Evolutionary conservation across 2,329 filamentous ascomycete species (phyloP).

Genomic region (Pseudogymnoascus sp.): DNA sequence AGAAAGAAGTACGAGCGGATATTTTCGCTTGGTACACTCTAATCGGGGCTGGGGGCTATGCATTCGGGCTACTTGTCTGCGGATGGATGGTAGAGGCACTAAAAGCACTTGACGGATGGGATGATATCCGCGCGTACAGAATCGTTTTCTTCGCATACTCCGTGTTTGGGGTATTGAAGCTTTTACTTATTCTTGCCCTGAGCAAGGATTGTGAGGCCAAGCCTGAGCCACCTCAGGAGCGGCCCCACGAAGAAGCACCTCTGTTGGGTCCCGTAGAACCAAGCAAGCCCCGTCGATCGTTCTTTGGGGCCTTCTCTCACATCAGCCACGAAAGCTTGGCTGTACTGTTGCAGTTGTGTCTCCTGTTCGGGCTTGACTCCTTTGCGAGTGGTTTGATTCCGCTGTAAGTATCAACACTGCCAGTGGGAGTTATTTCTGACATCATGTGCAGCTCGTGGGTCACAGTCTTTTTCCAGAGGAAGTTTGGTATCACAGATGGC

Average conservation of each 20-base stretch:
- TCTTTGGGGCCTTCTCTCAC: conserved; percentile 36
- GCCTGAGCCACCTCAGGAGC: conserved; percentile 26
- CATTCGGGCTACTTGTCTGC: conserved; percentile 51
- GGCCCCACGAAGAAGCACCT: conserved; percentile 24
- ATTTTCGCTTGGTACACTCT: conserved; percentile 58
- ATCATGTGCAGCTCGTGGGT: conserved; percentile 46
- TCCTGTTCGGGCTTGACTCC: conserved; percentile 62
- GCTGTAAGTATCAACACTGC: conserved; percentile 43
- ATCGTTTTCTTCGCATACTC: conserved; percentile 53
- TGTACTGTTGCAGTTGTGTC: conserved; percentile 54
- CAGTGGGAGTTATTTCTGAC: conserved; percentile 37
- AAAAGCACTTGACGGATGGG: conserved; percentile 37
- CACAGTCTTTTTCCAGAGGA: conserved; percentile 48
- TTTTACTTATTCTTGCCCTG: conserved; percentile 44
- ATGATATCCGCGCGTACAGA: conserved; percentile 43
- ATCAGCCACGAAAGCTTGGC: conserved; percentile 50
- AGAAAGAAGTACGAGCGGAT: conserved; percentile 41
- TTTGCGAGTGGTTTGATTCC: conserved; percentile 66
- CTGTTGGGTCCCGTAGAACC: conserved; percentile 21
- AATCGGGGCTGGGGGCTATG: conserved; percentile 52
- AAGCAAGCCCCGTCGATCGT: conserved; percentile 16
- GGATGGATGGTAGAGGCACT: conserved; percentile 54
- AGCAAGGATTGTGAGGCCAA: conserved; percentile 35
- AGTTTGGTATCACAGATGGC: conserved; percentile 42
- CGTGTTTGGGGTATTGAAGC: conserved; percentile 49